phyloP scores from a whole-genome alignment of 1,139 yeast species.

The Yamadazyma oceani region DNA sequence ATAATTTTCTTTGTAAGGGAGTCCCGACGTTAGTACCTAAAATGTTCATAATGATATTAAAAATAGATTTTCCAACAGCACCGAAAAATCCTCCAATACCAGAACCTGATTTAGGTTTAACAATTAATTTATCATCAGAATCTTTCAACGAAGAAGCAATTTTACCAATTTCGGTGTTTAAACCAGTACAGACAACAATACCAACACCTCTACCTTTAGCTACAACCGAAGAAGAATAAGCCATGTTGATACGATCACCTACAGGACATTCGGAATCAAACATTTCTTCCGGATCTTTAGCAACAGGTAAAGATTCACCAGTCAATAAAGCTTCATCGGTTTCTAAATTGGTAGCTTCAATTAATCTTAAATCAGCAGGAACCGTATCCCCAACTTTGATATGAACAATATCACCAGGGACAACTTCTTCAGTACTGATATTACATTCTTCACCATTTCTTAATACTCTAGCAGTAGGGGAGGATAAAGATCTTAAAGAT shows the following conservation, averaged over 20 bases:
- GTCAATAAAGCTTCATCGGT: slow-evolving; percentile 80
- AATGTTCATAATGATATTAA: slow-evolving; percentile 56
- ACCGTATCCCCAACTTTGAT: slow-evolving; percentile 75
- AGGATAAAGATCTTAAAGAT: slow-evolving; percentile 63
- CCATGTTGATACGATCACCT: slow-evolving; percentile 77
- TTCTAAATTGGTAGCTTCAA: slow-evolving; percentile 66
- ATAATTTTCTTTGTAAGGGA: slow-evolving; percentile 58
- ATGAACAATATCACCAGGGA: slow-evolving; percentile 72
- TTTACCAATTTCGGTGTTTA: slow-evolving; percentile 72
- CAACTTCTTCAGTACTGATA: slow-evolving; percentile 66
- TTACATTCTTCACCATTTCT: slow-evolving; percentile 62
- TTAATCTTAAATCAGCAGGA: slow-evolving; percentile 72
- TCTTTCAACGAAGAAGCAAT: slow-evolving; percentile 65
- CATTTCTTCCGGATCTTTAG: slow-evolving; percentile 47
- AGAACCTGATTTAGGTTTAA: slow-evolving; percentile 20
- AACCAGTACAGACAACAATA: slow-evolving; percentile 64
- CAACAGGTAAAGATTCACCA: slow-evolving; percentile 77
- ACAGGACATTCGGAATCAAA: slow-evolving; percentile 56
- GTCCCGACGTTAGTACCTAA: slow-evolving; percentile 79
- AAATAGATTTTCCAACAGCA: slow-evolving; percentile 36
- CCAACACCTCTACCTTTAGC: slow-evolving; percentile 79
- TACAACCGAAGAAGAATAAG: slow-evolving; percentile 67
- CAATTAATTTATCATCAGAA: slow-evolving; percentile 12
- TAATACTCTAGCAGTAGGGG: slow-evolving; percentile 71
- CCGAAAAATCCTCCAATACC: slow-evolving; percentile 36